Evolutionary conservation across 2,329 filamentous ascomycete species (phyloP).

Genomic region (Colletotrichum sp.): DNA sequence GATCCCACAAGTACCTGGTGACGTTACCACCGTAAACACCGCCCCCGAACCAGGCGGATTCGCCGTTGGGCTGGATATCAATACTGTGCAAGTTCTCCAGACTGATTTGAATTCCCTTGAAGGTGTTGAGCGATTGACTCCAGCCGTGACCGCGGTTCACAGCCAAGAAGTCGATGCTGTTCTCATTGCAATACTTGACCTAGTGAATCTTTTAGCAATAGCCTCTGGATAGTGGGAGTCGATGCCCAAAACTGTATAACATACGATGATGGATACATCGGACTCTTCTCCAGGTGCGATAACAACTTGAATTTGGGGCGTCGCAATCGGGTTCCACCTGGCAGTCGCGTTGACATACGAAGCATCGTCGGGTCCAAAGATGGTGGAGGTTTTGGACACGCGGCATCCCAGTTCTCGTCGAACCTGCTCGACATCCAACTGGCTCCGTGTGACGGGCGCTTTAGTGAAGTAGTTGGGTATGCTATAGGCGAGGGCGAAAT

Average conservation of each 20-base stretch:
- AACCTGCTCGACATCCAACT: not conserved
- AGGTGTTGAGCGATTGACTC: constrained; percentile 15
- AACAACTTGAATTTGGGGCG: not conserved
- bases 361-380: not conserved
- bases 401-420: not conserved
- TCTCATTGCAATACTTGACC: constrained; percentile 26
- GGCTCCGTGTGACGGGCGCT: not conserved
- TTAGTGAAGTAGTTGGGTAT: not conserved
- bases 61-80: not conserved
- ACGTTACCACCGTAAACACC: not conserved
- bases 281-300: not conserved
- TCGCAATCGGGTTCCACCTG: not conserved
- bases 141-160: constrained; percentile 25
- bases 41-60: not conserved
- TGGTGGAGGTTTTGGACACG: not conserved
- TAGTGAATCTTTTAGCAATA: not conserved
- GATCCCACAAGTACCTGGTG: constrained; percentile 7
- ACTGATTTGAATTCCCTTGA: constrained; percentile 28
- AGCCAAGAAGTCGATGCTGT: constrained; percentile 25
- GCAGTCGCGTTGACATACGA: not conserved
- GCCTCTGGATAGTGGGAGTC: not conserved
- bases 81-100: constrained; percentile 21
- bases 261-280: not conserved
- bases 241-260: not conserved
- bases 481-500: not conserved